Conservation (phyloP, 129 eudicot genomes). For the Lactuca saligna region DNA sequence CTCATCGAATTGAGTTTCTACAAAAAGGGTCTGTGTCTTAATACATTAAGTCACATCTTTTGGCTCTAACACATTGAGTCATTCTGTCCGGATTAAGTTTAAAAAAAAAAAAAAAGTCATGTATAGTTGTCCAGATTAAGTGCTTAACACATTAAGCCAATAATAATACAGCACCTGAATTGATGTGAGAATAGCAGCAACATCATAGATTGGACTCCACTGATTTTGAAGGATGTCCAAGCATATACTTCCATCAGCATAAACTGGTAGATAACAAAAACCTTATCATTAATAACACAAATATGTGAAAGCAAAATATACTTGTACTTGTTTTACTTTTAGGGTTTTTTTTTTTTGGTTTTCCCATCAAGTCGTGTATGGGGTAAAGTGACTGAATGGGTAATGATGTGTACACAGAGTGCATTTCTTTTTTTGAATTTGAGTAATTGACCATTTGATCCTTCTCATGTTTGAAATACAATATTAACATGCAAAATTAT, state of each 20-base stretch:
- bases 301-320: slow-evolving; percentile 5
- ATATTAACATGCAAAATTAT: not conserved
- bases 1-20: too few relatives aligned
- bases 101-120: not conserved
- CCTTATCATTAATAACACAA: slow-evolving; percentile 2
- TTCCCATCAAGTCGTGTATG: too few relatives aligned
- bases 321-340: too few relatives aligned
- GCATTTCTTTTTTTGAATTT: not conserved
- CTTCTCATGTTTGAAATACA: not conserved
- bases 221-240: slow-evolving; percentile 89
- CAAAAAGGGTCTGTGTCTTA: too few relatives aligned
- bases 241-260: slow-evolving; percentile 89
- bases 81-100: not conserved
- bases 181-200: slow-evolving; percentile 87
- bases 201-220: slow-evolving; percentile 97
- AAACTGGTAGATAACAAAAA: slow-evolving; percentile 45
- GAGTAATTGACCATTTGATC: too few relatives aligned
- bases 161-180: slow-evolving; percentile 56
- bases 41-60: too few relatives aligned
- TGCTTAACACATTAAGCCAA: not conserved
- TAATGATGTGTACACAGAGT: not conserved
- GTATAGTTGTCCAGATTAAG: too few relatives aligned
- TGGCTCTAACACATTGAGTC: too few relatives aligned
- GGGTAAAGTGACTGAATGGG: too few relatives aligned
- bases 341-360: too few relatives aligned